These are phyloP conservation scores for Chaetothyriales sp. DNA, from an alignment of 2,329 filamentous ascomycete genomes.

Conservation along the genomic window DNA sequence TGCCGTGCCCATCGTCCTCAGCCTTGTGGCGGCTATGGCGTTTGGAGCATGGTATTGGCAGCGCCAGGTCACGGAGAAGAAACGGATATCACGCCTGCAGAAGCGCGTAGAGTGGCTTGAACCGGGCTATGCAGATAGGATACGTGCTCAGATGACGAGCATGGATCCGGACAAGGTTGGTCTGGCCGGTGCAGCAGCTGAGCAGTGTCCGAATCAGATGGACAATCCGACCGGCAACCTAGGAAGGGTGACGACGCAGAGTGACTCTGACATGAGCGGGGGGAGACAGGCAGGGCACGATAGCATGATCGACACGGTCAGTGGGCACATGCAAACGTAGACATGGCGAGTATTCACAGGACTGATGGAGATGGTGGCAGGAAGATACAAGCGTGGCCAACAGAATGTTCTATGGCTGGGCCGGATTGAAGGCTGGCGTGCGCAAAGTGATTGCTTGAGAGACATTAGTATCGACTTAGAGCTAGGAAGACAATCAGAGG, in stretches of 20 bases:
- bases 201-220: neutral
- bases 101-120: slow-evolving; percentile 4
- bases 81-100: slow-evolving; percentile 1
- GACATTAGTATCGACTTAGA: no score
- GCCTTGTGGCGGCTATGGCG: neutral
- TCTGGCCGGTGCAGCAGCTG: neutral
- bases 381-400: neutral
- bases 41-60: neutral
- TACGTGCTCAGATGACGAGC: slow-evolving; percentile 1
- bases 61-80: slow-evolving; percentile 2
- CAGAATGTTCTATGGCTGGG: neutral
- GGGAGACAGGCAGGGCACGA: neutral
- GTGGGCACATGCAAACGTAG: neutral
- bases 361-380: neutral
- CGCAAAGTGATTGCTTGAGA: neutral
- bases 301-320: neutral
- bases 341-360: neutral
- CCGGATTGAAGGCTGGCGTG: neutral
- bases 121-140: slow-evolving; percentile 3
- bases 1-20: neutral
- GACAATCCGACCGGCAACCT: neutral
- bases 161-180: slow-evolving; percentile 4
- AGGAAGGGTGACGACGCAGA: neutral
- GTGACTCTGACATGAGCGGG: neutral
- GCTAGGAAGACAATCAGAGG: no score